Percentiles rank a stretch among this genome's conserved stretches.
Conservation (phyloP, 139 green algal genomes). For the Chlamydomonas sp. region DNA sequence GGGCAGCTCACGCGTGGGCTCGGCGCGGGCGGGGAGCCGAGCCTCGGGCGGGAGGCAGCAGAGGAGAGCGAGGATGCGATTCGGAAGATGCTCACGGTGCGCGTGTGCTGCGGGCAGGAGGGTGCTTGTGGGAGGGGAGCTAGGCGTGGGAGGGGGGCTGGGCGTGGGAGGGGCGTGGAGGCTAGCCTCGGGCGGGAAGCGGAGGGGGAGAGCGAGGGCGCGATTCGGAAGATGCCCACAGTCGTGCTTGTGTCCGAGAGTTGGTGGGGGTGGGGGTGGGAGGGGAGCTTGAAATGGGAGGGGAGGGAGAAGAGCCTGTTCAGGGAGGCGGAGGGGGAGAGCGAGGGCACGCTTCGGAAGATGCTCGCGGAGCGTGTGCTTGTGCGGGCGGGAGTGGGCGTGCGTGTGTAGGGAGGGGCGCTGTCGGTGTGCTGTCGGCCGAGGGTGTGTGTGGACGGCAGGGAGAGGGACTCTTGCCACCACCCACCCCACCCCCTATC, state of each 20-base stretch:
- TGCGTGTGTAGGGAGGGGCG: too few relatives aligned
- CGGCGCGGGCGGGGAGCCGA: constrained; percentile 82
- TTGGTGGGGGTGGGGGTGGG: too few relatives aligned
- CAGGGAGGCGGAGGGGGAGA: constrained; percentile 81
- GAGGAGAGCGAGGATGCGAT: constrained; percentile 80
- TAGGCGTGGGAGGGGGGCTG: too few relatives aligned
- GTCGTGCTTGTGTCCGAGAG: too few relatives aligned
- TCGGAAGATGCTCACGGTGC: constrained; percentile 34
- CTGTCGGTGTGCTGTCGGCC: too few relatives aligned
- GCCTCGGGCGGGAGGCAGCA: constrained; percentile 82
- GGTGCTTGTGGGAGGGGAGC: too few relatives aligned
- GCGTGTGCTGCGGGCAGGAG: too few relatives aligned
- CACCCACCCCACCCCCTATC: background rate
- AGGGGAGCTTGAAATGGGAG: too few relatives aligned
- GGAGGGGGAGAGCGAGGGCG: constrained; percentile 76
- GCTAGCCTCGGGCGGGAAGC: constrained; percentile 81
- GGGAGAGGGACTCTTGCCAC: background rate
- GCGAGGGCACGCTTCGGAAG: constrained; percentile 67
- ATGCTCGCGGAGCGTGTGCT: too few relatives aligned
- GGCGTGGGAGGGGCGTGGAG: constrained; percentile 86
- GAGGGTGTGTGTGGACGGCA: too few relatives aligned
- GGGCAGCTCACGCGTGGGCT: constrained; percentile 82
- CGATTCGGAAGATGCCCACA: constrained; percentile 47
- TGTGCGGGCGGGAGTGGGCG: too few relatives aligned
- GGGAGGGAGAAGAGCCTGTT: constrained; percentile 85